Base-by-base conservation (phyloP, 2,329 filamentous ascomycete species). In the Penicillium sp. region DNA sequence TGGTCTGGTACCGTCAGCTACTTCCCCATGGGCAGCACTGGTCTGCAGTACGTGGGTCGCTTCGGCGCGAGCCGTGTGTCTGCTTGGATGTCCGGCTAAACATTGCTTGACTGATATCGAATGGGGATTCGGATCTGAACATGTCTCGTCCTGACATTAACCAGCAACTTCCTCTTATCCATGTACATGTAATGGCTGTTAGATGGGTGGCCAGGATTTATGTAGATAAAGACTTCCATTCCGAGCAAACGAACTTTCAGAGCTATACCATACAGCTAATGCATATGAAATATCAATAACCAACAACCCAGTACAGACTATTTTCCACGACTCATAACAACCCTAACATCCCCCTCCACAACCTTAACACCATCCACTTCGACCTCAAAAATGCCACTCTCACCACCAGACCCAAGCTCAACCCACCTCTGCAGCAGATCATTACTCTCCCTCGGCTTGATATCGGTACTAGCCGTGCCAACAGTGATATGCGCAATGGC, bases 361-460 rank as follows among this genome's bases (percentile, higher is more conserved):
- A 81, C 71, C 44, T 78, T 74, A 40, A 75, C 74, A 0, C 78
- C 77, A 42, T 73, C 72, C 8, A 84, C 70, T 49, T 73, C 71
- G 14, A 74, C 58, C 59, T 84, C 80, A 32, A 68, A 69, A 45
- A 83, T 80, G 0, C 77, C 79, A 4, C 67, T 76, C n/a, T 69
- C 63, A 6, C 66, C 70, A 2, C 67, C 67, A 62, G 77, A 61
- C 0, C 81, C 81, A 40, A 71, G 67, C 52, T 84, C 76, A 51
- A 93, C 64, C 91, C 91, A 97, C 49, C 75, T 75, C 53, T 76
- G 76, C 47, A 98, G 68, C 62, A 98, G 59, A 49, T 88, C 84
- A 63, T 98, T 98, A 71, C 90, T 95, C 74, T 98, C 91, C 69
- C 87, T 90, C 0, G 93, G 91, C 73, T 96, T 97, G 60, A 97